phyloP scores from a whole-genome alignment of 2,329 filamentous ascomycete species.

The Cladophialophora carrionii region DNA sequence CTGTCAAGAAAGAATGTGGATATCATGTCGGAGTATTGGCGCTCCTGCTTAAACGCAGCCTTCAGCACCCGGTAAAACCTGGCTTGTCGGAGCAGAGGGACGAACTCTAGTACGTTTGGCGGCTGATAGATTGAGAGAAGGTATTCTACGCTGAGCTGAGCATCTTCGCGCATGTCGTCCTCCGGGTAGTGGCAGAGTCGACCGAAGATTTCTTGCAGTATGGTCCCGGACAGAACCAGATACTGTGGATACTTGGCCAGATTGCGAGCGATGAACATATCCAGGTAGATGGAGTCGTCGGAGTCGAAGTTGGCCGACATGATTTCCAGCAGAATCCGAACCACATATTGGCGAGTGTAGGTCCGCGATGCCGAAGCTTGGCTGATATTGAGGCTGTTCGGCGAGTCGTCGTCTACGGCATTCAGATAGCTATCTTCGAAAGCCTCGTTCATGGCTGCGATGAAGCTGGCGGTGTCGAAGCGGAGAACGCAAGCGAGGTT shows the following conservation, averaged over 20 bases:
- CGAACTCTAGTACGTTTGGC: conserved; percentile 73
- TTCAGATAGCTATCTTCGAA: conserved; percentile 96
- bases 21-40: conserved; percentile 76
- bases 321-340: conserved; percentile 86
- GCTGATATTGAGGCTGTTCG: conserved; percentile 65
- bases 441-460: conserved; percentile 94
- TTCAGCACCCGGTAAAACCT: conserved; percentile 91
- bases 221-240: conserved; percentile 83
- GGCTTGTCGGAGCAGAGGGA: conserved; percentile 76
- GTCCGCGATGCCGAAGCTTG: conserved; percentile 41
- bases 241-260: conserved; percentile 96
- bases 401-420: conserved; percentile 47
- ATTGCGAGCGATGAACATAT: conserved; percentile 98
- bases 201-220: conserved; percentile 76
- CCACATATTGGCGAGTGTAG: conserved; percentile 76
- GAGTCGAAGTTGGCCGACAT: conserved; percentile 78
- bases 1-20: conserved; percentile 83
- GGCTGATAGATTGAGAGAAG: conserved; percentile 91
- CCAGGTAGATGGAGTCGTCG: conserved; percentile 87
- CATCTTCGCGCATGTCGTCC: conserved; percentile 81
- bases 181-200: conserved; percentile 85
- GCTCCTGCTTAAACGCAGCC: conserved; percentile 78
- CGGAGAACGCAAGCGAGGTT: conserved; percentile 82
- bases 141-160: conserved; percentile 96
- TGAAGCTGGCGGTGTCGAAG: conserved; percentile 87